Percentiles rank a stretch among this genome's conserved stretches.
These are phyloP conservation scores for Neodidymelliopsis sp. DNA, from an alignment of 2,329 filamentous ascomycete species.

Conservation along the genomic window DNA sequence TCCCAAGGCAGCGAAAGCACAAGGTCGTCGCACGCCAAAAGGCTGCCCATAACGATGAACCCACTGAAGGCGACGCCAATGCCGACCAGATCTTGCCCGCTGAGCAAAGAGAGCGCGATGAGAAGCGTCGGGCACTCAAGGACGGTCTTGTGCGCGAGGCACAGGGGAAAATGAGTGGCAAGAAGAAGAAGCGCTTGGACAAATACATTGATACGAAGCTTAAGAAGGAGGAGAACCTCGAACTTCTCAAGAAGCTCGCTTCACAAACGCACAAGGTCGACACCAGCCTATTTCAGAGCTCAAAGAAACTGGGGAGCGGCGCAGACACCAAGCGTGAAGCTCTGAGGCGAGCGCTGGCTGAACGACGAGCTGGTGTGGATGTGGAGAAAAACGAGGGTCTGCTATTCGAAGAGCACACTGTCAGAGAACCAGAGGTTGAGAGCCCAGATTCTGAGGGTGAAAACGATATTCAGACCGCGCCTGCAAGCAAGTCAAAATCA, in stretches of 20 bases:
- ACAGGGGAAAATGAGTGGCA: constrained; percentile 65
- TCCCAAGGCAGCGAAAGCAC: constrained; percentile 66
- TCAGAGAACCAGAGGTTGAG: constrained; percentile 33
- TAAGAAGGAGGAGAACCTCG: constrained; percentile 89
- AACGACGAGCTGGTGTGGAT: constrained; percentile 70
- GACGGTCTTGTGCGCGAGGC: constrained; percentile 62
- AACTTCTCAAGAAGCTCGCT: constrained; percentile 82
- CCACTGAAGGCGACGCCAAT: constrained; percentile 63
- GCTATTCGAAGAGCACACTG: constrained; percentile 57
- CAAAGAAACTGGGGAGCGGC: constrained; percentile 73
- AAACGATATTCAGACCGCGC: constrained; percentile 16
- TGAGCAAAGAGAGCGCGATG: constrained; percentile 62
- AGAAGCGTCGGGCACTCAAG: constrained; percentile 59
- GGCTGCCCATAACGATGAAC: constrained; percentile 52
- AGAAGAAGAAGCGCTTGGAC: constrained; percentile 73
- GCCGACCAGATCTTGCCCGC: constrained; percentile 55
- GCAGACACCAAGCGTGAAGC: constrained; percentile 74
- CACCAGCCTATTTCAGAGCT: constrained; percentile 80
- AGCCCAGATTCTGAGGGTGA: constrained; percentile 39
- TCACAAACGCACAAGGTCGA: constrained; percentile 72
- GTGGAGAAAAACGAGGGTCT: constrained; percentile 62
- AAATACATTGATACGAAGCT: constrained; percentile 88
- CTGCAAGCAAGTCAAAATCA: background rate
- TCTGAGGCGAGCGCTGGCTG: constrained; percentile 68
- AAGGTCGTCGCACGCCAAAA: constrained; percentile 70